phyloP scores from a whole-genome alignment of 2,329 filamentous ascomycete genomes.

The Gaeumannomyces tritici region DNA sequence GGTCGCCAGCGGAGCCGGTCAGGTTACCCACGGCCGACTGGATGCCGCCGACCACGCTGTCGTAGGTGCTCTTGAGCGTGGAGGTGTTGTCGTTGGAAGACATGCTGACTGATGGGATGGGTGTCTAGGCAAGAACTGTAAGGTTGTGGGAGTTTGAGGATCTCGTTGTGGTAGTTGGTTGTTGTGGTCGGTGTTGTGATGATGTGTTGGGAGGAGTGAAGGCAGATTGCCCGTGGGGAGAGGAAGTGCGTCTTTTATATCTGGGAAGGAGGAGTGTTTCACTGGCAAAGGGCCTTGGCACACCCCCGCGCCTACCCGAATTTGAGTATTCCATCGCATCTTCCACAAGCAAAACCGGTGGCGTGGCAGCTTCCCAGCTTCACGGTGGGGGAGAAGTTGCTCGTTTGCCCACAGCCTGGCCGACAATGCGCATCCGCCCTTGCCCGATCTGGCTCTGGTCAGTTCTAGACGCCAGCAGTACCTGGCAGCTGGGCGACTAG shows the following conservation, averaged over 20 bases:
- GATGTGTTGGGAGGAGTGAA: neutral
- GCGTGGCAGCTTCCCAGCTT: too few species aligned
- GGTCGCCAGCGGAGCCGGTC: conserved; percentile 61
- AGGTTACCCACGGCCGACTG: conserved; percentile 64
- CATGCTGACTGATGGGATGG: conserved; percentile 19
- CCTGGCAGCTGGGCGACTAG: neutral
- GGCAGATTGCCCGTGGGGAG: neutral
- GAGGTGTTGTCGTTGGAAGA: conserved; percentile 46
- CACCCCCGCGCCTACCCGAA: neutral
- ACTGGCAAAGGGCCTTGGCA: neutral
- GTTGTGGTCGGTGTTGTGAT: neutral
- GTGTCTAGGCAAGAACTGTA: neutral
- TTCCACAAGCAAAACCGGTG: neutral
- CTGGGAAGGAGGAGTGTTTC: neutral
- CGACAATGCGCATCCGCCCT: neutral
- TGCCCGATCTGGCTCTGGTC: neutral
- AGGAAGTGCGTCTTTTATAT: neutral
- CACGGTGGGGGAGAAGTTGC: too few species aligned
- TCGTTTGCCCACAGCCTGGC: neutral
- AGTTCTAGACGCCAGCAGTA: neutral
- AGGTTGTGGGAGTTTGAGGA: neutral
- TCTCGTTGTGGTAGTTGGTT: neutral
- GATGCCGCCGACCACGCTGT: conserved; percentile 61
- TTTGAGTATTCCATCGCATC: neutral
- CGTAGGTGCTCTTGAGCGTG: conserved; percentile 69